phyloP scores from a whole-genome alignment of 2,329 filamentous ascomycete genomes.

The Xylariaceae sp. region DNA sequence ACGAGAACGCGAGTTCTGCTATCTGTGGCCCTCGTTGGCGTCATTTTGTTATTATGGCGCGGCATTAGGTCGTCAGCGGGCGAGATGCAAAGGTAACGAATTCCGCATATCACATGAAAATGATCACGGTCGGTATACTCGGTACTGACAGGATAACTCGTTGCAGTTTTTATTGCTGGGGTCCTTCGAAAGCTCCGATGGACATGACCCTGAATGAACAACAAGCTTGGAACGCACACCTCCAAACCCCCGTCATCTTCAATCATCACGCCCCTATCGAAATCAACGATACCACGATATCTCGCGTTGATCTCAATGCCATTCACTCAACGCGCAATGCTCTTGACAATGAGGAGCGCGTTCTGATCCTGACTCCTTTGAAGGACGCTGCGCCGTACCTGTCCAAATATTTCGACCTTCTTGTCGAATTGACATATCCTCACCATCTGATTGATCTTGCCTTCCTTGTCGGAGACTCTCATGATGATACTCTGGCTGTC shows the following conservation, averaged over 20 bases:
- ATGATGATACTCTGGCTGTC: slow-evolving; percentile 85
- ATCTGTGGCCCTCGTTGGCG: slow-evolving; percentile 63
- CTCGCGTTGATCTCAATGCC: slow-evolving; percentile 77
- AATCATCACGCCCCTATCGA: slow-evolving; percentile 89
- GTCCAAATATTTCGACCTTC: slow-evolving; percentile 86
- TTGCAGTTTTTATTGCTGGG: slow-evolving; percentile 92
- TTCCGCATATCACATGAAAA: slow-evolving; percentile 2
- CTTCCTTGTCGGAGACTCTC: slow-evolving; percentile 89
- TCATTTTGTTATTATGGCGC: slow-evolving; percentile 82
- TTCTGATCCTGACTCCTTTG: slow-evolving; percentile 88
- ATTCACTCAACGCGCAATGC: slow-evolving; percentile 79
- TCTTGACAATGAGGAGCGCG: slow-evolving; percentile 72
- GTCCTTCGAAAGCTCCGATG: slow-evolving; percentile 91
- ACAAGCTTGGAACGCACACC: slow-evolving; percentile 80
- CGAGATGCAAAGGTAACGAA: slow-evolving; percentile 80
- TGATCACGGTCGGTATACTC: slow-evolving; percentile 2
- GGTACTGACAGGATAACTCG: slow-evolving; percentile 14
- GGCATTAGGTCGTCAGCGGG: slow-evolving; percentile 74
- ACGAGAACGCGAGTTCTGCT: slow-evolving; percentile 76
- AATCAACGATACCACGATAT: slow-evolving; percentile 76
- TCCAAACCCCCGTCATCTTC: slow-evolving; percentile 90
- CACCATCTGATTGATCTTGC: slow-evolving; percentile 92
- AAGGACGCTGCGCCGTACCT: slow-evolving; percentile 83
- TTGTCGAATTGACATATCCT: slow-evolving; percentile 86
- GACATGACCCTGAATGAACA: slow-evolving; percentile 91